A percentile compares a stretch with the other conserved stretches of the same genome.
These are phyloP conservation scores for Tolypocladium guangdongense DNA, from an alignment of 2,329 filamentous ascomycete genomes.

Conservation along the genomic window DNA sequence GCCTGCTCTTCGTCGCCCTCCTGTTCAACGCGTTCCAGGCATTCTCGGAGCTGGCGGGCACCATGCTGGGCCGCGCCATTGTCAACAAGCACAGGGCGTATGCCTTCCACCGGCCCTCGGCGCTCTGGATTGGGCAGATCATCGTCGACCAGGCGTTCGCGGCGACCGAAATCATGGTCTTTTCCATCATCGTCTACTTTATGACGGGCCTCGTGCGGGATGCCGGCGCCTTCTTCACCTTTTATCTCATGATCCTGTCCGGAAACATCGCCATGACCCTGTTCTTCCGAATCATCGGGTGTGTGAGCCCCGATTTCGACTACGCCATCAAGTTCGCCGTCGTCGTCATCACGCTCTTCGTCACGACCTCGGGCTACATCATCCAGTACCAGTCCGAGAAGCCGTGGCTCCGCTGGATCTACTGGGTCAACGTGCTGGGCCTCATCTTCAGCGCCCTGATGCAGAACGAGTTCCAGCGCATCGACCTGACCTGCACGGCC, in stretches of 20 bases:
- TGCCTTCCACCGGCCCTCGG: conserved; percentile 72
- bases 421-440: conserved; percentile 65
- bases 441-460: conserved; percentile 69
- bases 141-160: conserved; percentile 67
- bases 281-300: conserved; percentile 67
- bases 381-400: conserved; percentile 70
- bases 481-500: conserved; percentile 57
- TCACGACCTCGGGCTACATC: conserved; percentile 71
- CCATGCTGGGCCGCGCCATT: conserved; percentile 66
- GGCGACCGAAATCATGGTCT: conserved; percentile 58
- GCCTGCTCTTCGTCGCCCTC: conserved; percentile 68
- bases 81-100: conserved; percentile 79
- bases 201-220: conserved; percentile 60
- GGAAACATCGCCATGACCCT: conserved; percentile 65
- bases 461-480: conserved; percentile 71
- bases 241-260: conserved; percentile 58
- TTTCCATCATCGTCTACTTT: conserved; percentile 69
- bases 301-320: conserved; percentile 69
- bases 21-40: conserved; percentile 84
- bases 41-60: conserved; percentile 63
- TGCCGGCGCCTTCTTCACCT: conserved; percentile 69
- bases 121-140: conserved; percentile 75
- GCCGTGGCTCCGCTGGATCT: conserved; percentile 71
- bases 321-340: conserved; percentile 76
- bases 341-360: conserved; percentile 69